Evolutionary conservation across 2,329 filamentous ascomycete species (phyloP).

Genomic region (Lecanicillium sp.): DNA sequence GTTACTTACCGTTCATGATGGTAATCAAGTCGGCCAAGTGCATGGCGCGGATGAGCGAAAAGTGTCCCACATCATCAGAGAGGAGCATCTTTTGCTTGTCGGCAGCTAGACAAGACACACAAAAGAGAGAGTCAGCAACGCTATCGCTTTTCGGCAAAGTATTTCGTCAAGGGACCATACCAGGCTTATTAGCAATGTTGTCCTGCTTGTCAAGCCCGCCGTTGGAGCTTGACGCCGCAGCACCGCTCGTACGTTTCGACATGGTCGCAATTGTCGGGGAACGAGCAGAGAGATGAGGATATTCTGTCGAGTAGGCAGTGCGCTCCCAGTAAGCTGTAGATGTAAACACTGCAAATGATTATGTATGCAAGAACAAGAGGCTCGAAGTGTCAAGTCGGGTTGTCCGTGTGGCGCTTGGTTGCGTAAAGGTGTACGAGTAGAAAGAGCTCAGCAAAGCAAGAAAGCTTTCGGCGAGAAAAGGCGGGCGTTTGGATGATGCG

Average conservation of each 20-base stretch:
- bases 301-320: no score
- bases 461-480: no score
- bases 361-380: no score
- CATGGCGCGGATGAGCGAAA: slow-evolving; percentile 59
- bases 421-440: no score
- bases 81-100: slow-evolving; percentile 73
- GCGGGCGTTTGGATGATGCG: no score
- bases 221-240: slow-evolving; percentile 19
- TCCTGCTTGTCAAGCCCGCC: slow-evolving; percentile 21
- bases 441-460: no score
- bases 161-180: slow-evolving; percentile 17
- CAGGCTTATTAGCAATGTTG: slow-evolving; percentile 19
- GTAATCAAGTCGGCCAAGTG: slow-evolving; percentile 81
- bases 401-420: no score
- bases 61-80: slow-evolving; percentile 62
- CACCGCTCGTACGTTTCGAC: slow-evolving; percentile 55
- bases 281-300: no score
- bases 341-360: no score
- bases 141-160: neutral
- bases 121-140: neutral
- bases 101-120: slow-evolving; percentile 34
- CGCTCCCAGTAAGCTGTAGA: no score
- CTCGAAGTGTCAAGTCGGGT: no score
- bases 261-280: slow-evolving; percentile 31
- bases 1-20: slow-evolving; percentile 71